Evolutionary conservation across 1,284 basidiomycete genomes (phyloP).

Genomic region (Termitomyces sp.): DNA sequence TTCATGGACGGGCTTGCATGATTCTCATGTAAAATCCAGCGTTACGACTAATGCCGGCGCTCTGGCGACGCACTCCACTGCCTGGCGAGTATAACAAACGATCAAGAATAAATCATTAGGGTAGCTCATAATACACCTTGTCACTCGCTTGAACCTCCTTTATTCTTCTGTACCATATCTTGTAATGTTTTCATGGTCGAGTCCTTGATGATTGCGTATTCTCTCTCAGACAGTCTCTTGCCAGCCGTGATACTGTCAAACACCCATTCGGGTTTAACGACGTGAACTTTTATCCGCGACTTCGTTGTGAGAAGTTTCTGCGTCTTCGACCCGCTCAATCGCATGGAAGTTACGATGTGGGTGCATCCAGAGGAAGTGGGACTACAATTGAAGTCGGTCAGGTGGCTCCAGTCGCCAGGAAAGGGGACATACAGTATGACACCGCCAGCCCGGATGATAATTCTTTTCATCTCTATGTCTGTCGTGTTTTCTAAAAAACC

Average conservation of each 20-base stretch:
- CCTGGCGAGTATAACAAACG: too few species aligned
- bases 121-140: not conserved
- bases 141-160: slow-evolving; percentile 1
- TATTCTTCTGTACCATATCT: slow-evolving; percentile 20
- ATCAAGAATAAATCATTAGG: not conserved
- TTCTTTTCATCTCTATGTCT: slow-evolving; percentile 68
- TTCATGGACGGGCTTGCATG: too few species aligned
- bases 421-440: slow-evolving; percentile 38
- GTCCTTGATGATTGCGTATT: slow-evolving; percentile 46
- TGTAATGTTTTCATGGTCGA: slow-evolving; percentile 27
- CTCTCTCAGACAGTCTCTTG: slow-evolving; percentile 50
- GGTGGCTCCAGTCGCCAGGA: not conserved
- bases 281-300: slow-evolving; percentile 39
- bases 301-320: slow-evolving; percentile 53
- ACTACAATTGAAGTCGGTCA: slow-evolving; percentile 29
- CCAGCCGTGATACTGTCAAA: slow-evolving; percentile 57
- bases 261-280: slow-evolving; percentile 72
- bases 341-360: slow-evolving; percentile 67
- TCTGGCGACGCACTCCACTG: slow-evolving; percentile 76
- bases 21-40: too few species aligned
- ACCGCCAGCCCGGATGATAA: slow-evolving; percentile 56
- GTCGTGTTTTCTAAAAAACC: slow-evolving; percentile 66
- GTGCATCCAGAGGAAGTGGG: slow-evolving; percentile 54
- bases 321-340: slow-evolving; percentile 60
- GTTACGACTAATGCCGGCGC: slow-evolving; percentile 80